phyloP scores from a whole-genome alignment of 1,284 basidiomycete genomes.

The Puccinia hordei region DNA sequence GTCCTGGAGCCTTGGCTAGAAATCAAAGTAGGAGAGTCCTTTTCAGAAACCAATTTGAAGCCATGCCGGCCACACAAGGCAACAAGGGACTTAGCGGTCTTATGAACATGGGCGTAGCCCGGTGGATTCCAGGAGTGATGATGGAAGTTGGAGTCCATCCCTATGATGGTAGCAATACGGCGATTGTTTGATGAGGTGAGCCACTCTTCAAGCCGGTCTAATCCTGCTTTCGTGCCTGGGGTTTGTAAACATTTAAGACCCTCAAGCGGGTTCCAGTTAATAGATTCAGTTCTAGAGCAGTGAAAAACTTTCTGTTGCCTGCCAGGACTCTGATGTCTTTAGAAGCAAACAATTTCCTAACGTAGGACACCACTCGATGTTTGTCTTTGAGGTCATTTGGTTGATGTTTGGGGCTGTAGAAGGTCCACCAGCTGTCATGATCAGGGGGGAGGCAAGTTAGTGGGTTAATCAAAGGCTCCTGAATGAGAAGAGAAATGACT shows the following conservation, averaged over 20 bases:
- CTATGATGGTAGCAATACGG: too few species aligned
- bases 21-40: not conserved
- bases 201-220: too few species aligned
- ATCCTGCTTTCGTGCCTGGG: too few species aligned
- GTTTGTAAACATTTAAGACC: not conserved
- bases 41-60: not conserved
- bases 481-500: not conserved
- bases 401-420: not conserved
- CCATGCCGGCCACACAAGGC: not conserved
- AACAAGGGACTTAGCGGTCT: not conserved
- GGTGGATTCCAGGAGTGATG: too few species aligned
- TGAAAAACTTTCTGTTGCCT: not conserved
- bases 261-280: not conserved
- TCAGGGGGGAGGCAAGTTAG: not conserved
- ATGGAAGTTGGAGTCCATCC: too few species aligned
- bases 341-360: conserved; percentile 5
- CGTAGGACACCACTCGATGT: not conserved
- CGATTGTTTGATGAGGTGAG: too few species aligned
- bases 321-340: not conserved
- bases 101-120: not conserved
- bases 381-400: not conserved
- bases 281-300: not conserved
- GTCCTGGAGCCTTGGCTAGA: not conserved
- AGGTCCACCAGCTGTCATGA: not conserved
- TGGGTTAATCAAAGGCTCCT: not conserved